Evolutionary conservation across 768 basidiomycete species (phyloP), one percentile per base, ranked within the genome.

Genomic region (Lactifluus volemus): DNA sequence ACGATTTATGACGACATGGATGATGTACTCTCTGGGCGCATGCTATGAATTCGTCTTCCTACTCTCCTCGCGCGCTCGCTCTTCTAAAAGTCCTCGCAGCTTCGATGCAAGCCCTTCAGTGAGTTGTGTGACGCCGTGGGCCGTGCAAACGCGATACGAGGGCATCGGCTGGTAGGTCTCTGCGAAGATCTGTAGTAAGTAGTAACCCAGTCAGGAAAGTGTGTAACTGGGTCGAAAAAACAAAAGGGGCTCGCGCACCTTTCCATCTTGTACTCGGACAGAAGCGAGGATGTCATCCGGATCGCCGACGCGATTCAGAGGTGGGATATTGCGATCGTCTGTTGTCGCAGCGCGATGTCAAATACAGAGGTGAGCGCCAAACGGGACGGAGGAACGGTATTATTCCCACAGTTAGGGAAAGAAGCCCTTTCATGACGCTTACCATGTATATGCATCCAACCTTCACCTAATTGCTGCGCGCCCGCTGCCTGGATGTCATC

Each of bases 371-470:
- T 21, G 8, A 55, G 65, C 57, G 7, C 39, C 44, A 39, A 30
- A 7, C 25, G 25, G 25, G 25, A 25, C 25, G 25, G 25, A 2
- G 19, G 29, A 29, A 42, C 11, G 11, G 5, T 17, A 50, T 21
- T 38, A 38, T 38, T 17, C 6, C 11, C 39, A 30, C 8, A 12
- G 17, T 34, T 7, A 34, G 41, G 14, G 4, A 38, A 38, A 38
- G 44, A 25, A 25, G 25, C 25, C 25, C 45, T 47, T 25, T 25
- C 25, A 25, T 47, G 21, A 25, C 14, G 32, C 61, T 38, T 53
- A 79, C 80, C 81, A 48, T 90, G 82, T 49, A 92, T 84, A 69
- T 92, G 90, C 86, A 92, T 87, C 90, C 90, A 92, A n/a, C 90
- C 90, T 19, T 81, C 72, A 61, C 80, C 81, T 3, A 84, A 72